These are phyloP conservation scores for Fusarium drepaniforme DNA, from an alignment of 2,329 filamentous ascomycete species.

Conservation along the genomic window DNA sequence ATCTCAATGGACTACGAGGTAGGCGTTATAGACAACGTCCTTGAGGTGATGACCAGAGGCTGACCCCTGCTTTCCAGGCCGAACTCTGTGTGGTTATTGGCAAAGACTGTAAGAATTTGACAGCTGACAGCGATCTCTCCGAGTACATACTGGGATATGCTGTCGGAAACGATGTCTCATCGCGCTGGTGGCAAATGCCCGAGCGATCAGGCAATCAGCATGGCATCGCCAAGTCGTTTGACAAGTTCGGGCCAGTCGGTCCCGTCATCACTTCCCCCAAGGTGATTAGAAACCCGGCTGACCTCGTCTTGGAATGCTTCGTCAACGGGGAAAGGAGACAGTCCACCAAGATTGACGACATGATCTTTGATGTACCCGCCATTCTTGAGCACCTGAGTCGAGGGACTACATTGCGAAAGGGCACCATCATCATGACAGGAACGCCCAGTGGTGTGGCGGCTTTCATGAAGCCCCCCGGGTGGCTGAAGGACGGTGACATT, in stretches of 20 bases:
- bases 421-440: background rate
- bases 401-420: background rate
- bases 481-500: background rate
- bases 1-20: background rate
- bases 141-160: background rate
- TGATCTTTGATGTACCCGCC: background rate
- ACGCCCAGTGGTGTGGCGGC: conserved; percentile 1
- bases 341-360: background rate
- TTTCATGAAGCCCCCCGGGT: background rate
- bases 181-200: background rate
- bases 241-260: background rate
- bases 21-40: too few relatives aligned
- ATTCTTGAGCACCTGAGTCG: background rate
- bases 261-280: background rate
- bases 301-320: background rate
- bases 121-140: background rate
- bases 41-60: too few relatives aligned
- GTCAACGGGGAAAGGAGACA: background rate
- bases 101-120: background rate
- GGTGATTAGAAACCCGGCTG: background rate
- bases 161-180: background rate
- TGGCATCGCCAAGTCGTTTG: background rate
- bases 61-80: background rate
- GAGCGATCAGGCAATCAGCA: background rate
- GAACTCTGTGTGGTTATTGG: background rate